A percentile compares a stretch with the other conserved stretches of the same genome.
Conservation (phyloP, 441 rosid genomes). For the Croton setiger region DNA sequence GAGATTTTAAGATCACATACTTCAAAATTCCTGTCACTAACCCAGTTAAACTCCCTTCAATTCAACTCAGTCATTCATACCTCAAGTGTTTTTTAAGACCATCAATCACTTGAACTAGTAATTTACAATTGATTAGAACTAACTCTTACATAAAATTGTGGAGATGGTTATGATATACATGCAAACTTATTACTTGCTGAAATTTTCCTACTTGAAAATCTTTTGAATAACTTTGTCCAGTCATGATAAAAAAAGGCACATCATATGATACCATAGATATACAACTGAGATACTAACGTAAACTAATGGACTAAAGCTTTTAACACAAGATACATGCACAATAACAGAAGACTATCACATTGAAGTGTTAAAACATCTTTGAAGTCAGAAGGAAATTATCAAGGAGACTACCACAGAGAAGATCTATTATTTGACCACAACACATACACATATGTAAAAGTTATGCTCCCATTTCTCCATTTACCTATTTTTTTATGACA, state of each 20-base stretch:
- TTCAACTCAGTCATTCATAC: background rate
- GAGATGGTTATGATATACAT: background rate
- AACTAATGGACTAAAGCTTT: too few relatives aligned
- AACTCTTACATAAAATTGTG: background rate
- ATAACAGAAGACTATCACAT: background rate
- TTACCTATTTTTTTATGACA: background rate
- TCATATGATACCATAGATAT: background rate
- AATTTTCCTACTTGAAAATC: conserved; percentile 2
- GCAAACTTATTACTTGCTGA: background rate
- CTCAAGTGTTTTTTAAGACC: background rate
- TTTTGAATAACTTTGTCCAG: background rate
- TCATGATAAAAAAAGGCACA: background rate
- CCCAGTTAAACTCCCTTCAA: background rate
- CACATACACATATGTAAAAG: background rate
- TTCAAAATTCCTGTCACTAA: conserved; percentile 4
- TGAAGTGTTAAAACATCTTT: background rate
- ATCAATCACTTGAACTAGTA: background rate
- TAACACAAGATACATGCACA: background rate
- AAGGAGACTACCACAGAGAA: background rate
- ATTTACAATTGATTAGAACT: background rate
- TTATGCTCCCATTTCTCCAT: background rate
- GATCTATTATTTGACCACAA: background rate
- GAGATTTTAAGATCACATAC: background rate
- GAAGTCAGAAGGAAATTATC: background rate
- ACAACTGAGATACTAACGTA: too few relatives aligned